These are phyloP conservation scores for Pichia sp. DNA, from an alignment of 1,139 yeast genomes.

Conservation along the genomic window DNA sequence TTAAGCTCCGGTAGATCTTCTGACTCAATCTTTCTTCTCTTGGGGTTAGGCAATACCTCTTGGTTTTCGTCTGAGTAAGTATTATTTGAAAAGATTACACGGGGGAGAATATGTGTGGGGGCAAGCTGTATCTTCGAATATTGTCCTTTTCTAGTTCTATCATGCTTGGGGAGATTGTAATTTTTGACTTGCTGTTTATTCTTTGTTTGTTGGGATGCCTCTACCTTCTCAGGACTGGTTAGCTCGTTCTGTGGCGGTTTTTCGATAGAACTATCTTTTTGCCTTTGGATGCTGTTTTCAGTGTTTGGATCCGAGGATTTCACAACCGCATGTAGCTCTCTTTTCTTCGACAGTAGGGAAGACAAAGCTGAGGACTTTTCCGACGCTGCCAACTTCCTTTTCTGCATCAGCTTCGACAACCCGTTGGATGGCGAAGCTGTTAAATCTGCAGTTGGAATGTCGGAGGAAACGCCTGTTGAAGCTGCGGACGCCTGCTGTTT, in stretches of 20 bases:
- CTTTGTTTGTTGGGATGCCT: background rate
- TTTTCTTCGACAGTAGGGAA: constrained; percentile 3
- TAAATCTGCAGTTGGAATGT: background rate
- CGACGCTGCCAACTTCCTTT: background rate
- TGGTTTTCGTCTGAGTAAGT: background rate
- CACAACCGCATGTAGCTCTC: background rate
- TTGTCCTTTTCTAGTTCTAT: background rate
- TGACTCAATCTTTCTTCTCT: constrained; percentile 15
- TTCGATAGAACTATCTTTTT: background rate
- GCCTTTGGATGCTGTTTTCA: background rate
- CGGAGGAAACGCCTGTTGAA: background rate
- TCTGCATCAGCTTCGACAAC: constrained; percentile 6
- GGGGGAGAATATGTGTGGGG: constrained; percentile 38
- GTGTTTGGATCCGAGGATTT: background rate
- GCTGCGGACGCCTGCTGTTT: background rate
- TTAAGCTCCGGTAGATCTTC: background rate
- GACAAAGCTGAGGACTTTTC: background rate
- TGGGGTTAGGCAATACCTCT: background rate
- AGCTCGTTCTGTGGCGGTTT: no score
- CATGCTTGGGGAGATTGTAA: background rate
- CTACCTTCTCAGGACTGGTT: background rate
- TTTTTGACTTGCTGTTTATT: background rate
- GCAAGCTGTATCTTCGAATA: background rate
- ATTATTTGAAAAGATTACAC: constrained; percentile 18
- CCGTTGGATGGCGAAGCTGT: background rate